A percentile compares a stretch with the other conserved stretches of the same genome.
These are phyloP conservation scores for Coprinopsis marcescibilis DNA, from an alignment of 768 basidiomycete genomes.

Conservation along the genomic window DNA sequence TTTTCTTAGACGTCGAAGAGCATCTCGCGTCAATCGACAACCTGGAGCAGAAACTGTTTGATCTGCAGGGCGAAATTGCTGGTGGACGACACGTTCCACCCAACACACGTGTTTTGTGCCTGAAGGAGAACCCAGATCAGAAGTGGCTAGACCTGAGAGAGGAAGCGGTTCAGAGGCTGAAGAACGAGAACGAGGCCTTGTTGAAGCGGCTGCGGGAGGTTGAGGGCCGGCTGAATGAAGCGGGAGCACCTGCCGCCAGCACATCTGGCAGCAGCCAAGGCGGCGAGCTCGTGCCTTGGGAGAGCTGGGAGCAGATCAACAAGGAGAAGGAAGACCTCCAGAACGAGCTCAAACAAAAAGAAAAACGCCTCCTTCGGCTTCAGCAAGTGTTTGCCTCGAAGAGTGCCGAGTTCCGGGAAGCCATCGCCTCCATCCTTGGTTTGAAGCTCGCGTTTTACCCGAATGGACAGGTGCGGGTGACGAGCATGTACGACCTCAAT, in stretches of 20 bases:
- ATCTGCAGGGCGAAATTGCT: constrained; percentile 70
- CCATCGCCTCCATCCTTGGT: constrained; percentile 84
- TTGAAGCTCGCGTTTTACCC: constrained; percentile 89
- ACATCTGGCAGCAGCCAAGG: constrained; percentile 10
- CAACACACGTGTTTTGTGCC: constrained; percentile 57
- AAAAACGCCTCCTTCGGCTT: constrained; percentile 72
- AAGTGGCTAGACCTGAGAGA: constrained; percentile 74
- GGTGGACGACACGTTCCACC: constrained; percentile 73
- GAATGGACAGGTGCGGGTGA: constrained; percentile 85
- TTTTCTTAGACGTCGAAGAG: constrained; percentile 26
- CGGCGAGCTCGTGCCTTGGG: constrained; percentile 59
- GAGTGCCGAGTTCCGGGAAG: constrained; percentile 85
- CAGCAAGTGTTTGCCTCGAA: constrained; percentile 87
- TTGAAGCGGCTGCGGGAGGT: constrained; percentile 60
- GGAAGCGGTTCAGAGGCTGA: constrained; percentile 68
- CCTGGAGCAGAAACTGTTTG: constrained; percentile 76
- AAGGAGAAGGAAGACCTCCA: constrained; percentile 67
- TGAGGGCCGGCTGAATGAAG: too few species aligned
- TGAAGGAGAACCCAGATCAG: constrained; percentile 78
- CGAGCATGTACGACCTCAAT: constrained; percentile 82
- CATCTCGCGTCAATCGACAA: constrained; percentile 53
- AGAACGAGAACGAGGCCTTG: constrained; percentile 79
- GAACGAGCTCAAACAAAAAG: constrained; percentile 64
- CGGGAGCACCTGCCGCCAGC: constrained; percentile 19
- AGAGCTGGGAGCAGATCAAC: constrained; percentile 70